Base-by-base conservation (phyloP, 768 basidiomycete genomes). In the Mycena floridula region DNA sequence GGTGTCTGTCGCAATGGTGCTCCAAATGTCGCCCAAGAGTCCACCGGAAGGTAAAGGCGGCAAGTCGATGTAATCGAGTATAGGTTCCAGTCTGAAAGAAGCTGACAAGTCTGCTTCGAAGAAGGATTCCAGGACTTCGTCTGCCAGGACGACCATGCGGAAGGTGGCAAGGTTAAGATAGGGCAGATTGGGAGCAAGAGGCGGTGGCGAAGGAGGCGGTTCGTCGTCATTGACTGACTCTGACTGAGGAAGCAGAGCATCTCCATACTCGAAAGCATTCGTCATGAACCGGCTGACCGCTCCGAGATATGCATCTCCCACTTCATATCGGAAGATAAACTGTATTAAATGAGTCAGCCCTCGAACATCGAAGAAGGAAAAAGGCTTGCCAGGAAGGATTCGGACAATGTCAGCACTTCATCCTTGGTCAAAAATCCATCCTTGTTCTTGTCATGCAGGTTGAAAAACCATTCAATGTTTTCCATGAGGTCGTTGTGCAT, bases 391-490 rank as follows among this genome's bases (percentile, higher is more conserved):
- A 99, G 68, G 43, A 99, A 74, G 4, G 93, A 89, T 63, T 99
- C 96, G 0, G 94, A 96, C 23, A 98, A 67, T 12, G 93, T 95
- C 53, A 99, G 64, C 16, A 98, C 89, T 59, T 99, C 96, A 56
- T 98, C 95, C 63, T 95, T 97, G 2, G 93, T 94, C 49, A 99
- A 65, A 61, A 72, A 92, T 1, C 95, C 94, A 59, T 99, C 96
- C 54, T 91, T 91, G 62, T 99, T 88, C 65, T 94, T 94, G 65
- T 94, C 92, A 50, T 95, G 90, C 40, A 98, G 62, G 54, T 85
- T 87, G 67, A 98, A 97, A 67, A 98, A 95, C 95, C 95, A 99
- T 61, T 96, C 90, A 55, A 98, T 95, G 53, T 90, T 95, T 46
- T 93, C 89, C 96, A 98, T 97, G 52, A 99, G 67, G 61, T 97